Conservation (phyloP, 352 stramenopile genomes). For the Albugo candida region DNA sequence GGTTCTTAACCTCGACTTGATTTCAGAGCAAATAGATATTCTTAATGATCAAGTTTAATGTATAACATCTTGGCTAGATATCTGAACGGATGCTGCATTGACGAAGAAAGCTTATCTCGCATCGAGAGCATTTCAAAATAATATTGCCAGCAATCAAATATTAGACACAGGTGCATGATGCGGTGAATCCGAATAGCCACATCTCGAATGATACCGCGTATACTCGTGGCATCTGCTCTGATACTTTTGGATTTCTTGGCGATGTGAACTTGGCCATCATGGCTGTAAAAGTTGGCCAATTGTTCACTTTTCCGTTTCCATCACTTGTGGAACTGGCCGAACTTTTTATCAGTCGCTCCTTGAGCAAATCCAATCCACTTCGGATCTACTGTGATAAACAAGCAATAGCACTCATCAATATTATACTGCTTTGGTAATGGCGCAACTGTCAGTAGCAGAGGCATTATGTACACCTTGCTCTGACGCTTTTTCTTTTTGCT, state of each 20-base stretch:
- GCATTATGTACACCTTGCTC: not conserved
- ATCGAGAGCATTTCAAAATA: slow-evolving; percentile 70
- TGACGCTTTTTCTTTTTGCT: not conserved
- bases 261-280: slow-evolving; percentile 98
- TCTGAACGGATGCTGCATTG: slow-evolving; percentile 91
- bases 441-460: not conserved
- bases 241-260: slow-evolving; percentile 95
- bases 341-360: slow-evolving; percentile 77
- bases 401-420: not conserved
- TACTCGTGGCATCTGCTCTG: slow-evolving; percentile 94
- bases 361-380: slow-evolving; percentile 28
- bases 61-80: slow-evolving; percentile 85
- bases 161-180: slow-evolving; percentile 48
- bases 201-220: slow-evolving; percentile 8
- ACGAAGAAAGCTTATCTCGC: slow-evolving; percentile 82
- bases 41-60: slow-evolving; percentile 61
- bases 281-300: slow-evolving; percentile 87
- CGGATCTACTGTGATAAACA: slow-evolving; percentile 31
- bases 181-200: slow-evolving; percentile 3
- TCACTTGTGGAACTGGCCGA: slow-evolving; percentile 90
- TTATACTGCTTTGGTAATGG: too few species aligned
- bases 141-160: slow-evolving; percentile 84
- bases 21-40: slow-evolving; percentile 50
- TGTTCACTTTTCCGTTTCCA: slow-evolving; percentile 92
- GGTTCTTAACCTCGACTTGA: slow-evolving; percentile 33